Evolutionary conservation across 306 rosid species (phyloP), one percentile per base, ranked within the genome.

Genomic region (Cicer arietinum): DNA sequence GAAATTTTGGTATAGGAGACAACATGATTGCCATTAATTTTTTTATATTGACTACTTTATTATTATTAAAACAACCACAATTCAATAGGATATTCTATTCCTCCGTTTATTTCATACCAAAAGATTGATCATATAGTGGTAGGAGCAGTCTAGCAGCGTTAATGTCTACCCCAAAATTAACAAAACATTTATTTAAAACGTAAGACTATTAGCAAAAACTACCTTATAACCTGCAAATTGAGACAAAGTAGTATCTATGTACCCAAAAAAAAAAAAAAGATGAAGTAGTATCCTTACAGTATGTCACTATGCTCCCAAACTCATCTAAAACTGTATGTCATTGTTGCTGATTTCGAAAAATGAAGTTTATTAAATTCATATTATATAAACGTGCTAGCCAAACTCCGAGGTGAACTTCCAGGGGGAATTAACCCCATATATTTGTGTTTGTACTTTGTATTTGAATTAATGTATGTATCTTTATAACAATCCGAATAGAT

Each of bases 401-500:
- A 74, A 66, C 18, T 41, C 76, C 43, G 14, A 6, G 3, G 67
- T 39, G 25, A 22, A 43, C 10, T 22, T 48, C 6, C 7, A 62
- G 69, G 60, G 17, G 48, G 59, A 18, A 14, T 30, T 47, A 74
- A 44, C 67, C 73, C 61, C 17, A 44, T 39, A 22, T 25, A 30
- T 30, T 39, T 40, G 39, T 74, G 62, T 74, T 39, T 47, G 22
- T 47, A 59, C 45, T 54, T 14, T 48, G 64, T 25, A 58, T 58
- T 56, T 57, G 65, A 30, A 58, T 16, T 52, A 16, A 53, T 58
- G 40, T 57, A 57, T 51, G 57, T 53, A 69, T 69, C 14, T 70
- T 53, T 5, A 37, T 67, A 25, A 60, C 52, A 61, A 53, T 10
- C 58, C 14, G 17, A 41, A 53, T 13, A 16, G 43, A 53, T 22